phyloP scores from a whole-genome alignment of 2,329 filamentous ascomycete species.

The Orbilia quercus region DNA sequence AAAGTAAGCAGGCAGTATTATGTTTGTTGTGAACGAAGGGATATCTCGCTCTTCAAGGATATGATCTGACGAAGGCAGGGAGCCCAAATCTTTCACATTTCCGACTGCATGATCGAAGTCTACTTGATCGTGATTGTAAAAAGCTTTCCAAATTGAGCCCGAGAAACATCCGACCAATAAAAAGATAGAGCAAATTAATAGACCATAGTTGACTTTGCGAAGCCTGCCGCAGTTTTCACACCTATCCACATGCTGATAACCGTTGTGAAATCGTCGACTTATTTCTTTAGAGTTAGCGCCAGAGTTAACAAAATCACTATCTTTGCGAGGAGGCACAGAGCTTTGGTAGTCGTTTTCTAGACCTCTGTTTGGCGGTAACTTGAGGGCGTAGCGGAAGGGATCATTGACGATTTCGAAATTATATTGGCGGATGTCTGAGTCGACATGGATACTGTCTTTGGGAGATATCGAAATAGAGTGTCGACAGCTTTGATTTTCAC shows the following conservation, averaged over 20 bases:
- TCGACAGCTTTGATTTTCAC: background rate
- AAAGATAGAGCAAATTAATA: background rate
- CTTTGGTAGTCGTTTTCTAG: background rate
- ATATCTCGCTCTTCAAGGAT: constrained; percentile 6
- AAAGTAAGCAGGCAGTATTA: constrained; percentile 43
- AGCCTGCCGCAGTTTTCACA: background rate
- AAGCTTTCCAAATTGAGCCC: background rate
- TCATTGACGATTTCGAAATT: background rate
- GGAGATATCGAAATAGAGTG: background rate
- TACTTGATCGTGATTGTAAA: background rate
- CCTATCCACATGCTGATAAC: background rate
- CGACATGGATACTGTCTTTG: background rate
- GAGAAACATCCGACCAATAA: constrained; percentile 8
- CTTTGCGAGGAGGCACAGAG: background rate
- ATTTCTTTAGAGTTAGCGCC: constrained; percentile 4
- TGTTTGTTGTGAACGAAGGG: background rate
- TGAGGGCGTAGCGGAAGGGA: background rate
- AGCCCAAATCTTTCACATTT: background rate
- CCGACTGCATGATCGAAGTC: background rate
- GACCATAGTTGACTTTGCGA: background rate
- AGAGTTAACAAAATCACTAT: constrained; percentile 16
- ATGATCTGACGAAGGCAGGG: background rate
- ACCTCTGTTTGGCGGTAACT: background rate
- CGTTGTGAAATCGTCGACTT: background rate
- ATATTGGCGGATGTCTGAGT: background rate